Evolutionary conservation across 805 yeast genomes (phyloP).

Genomic region (Ogataea henricii): DNA sequence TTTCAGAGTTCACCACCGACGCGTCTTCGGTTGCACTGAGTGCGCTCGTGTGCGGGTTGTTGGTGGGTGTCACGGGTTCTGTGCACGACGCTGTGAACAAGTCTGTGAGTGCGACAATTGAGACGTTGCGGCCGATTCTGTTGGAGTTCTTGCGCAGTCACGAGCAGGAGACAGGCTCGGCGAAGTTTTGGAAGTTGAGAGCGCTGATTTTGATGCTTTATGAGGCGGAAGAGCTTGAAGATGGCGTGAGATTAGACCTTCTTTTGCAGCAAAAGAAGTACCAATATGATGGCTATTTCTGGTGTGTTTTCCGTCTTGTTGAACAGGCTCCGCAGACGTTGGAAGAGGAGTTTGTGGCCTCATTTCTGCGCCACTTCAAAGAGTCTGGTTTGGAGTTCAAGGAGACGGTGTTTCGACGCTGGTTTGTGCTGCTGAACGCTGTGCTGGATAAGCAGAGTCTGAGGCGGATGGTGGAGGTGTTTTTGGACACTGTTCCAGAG

Average conservation of each 20-base stretch:
- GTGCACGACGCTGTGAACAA: slow-evolving; percentile 32
- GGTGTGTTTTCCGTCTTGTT: slow-evolving; percentile 45
- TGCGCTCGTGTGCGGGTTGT: slow-evolving; percentile 45
- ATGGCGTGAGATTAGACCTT: background rate
- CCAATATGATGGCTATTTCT: slow-evolving; percentile 20
- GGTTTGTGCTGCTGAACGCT: slow-evolving; percentile 52
- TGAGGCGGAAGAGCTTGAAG: slow-evolving; percentile 34
- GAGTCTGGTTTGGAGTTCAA: slow-evolving; percentile 19
- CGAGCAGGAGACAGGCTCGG: slow-evolving; percentile 3
- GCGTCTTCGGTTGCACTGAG: slow-evolving; percentile 24
- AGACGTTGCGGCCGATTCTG: slow-evolving; percentile 22
- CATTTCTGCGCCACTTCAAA: slow-evolving; percentile 31
- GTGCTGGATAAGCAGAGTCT: slow-evolving; percentile 36
- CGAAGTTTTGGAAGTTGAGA: slow-evolving; percentile 45
- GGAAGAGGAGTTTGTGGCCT: slow-evolving; percentile 11
- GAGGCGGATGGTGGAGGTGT: slow-evolving; percentile 27
- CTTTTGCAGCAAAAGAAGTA: slow-evolving; percentile 6
- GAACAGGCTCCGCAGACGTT: slow-evolving; percentile 34
- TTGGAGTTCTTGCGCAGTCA: slow-evolving; percentile 21
- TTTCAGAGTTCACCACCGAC: slow-evolving; percentile 11
- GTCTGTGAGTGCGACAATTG: slow-evolving; percentile 18
- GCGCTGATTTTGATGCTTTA: slow-evolving; percentile 51
- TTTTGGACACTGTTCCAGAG: slow-evolving; percentile 30
- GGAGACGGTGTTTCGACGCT: slow-evolving; percentile 44
- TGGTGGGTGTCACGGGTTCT: slow-evolving; percentile 29